These are phyloP conservation scores for Pythium rishiriense DNA, from an alignment of 352 stramenopile genomes.

Conservation along the genomic window DNA sequence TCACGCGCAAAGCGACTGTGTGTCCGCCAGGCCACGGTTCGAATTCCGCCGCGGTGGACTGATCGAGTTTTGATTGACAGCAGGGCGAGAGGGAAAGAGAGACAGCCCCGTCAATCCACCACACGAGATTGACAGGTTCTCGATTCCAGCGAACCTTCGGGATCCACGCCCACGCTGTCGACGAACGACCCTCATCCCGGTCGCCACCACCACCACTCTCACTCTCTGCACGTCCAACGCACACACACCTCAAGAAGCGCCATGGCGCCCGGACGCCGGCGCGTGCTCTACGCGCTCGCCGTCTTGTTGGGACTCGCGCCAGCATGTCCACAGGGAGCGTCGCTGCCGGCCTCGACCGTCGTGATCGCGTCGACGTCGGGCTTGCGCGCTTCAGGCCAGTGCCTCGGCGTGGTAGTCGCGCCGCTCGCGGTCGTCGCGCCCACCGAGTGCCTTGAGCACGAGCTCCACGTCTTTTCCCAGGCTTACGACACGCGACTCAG, in stretches of 20 bases:
- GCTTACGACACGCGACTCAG: background rate
- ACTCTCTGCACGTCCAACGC: background rate
- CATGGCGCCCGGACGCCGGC: background rate
- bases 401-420: slow-evolving; percentile 24
- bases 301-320: background rate
- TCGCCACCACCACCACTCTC: background rate
- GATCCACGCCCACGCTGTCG: background rate
- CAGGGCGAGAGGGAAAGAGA: background rate
- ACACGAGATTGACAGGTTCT: background rate
- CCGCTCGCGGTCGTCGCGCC: slow-evolving; percentile 20
- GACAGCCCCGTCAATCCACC: background rate
- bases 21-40: background rate
- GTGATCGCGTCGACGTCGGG: slow-evolving; percentile 1
- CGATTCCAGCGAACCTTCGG: background rate
- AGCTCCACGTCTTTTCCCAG: slow-evolving; percentile 4
- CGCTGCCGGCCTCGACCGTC: slow-evolving; percentile 2
- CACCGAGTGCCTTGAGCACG: slow-evolving; percentile 20
- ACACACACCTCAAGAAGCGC: background rate
- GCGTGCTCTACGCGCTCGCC: background rate
- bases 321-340: background rate
- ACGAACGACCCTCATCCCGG: background rate
- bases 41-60: background rate
- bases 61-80: background rate
- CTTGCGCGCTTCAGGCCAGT: background rate
- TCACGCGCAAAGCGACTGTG: background rate